Base-by-base conservation (phyloP, 176 grass and related monocot genomes). In the Microstegium vimineum region DNA sequence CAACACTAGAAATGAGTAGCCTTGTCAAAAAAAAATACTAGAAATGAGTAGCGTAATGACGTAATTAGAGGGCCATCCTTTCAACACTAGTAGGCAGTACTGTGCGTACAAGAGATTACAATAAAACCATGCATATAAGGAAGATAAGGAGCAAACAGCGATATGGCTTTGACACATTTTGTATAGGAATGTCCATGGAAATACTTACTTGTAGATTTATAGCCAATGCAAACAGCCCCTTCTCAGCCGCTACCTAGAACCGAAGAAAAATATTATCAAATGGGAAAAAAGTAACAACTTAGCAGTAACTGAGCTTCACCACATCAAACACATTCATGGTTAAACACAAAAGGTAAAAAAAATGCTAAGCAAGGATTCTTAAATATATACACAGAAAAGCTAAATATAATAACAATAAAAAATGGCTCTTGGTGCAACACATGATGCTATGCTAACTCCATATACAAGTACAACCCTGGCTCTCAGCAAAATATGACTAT, bases 161-260 rank as follows among this genome's bases (percentile, higher is more conserved):
- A 12, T 26, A 70, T 43, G 28, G 7, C 7, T 25, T 68, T 30
- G 22, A 57, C 35, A 37, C 34, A 41, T 66, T 75, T 66, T 81
- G 36, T 40, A 26, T 40, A 40, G 23, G 4, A 60, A 57, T 66
- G 33, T 23, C 41, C 11, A 90, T 35, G 12, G 27, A 28, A 86
- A 88, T 60, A 69, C 90, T 90, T 98, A 98, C 95, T 93, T 98
- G 95, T 60, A 98, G 75, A 91, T 98, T 98, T 84, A 98, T 89
- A 60, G 86, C 92, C 79, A 98, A 70, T 26, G 95, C 89, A 83
- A 98, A 98, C 17, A 95, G 84, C 10, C 92, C 95, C 80, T 90
- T 98, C 86, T 98, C 92, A 45, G 95, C 83, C 30, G 95, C 95
- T 90, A 98, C 92, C 95, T 95, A 84, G 49, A 90, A 85, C 56